These are phyloP conservation scores for Flueggea neowawraea DNA, from an alignment of 441 rosid species.

Conservation along the genomic window DNA sequence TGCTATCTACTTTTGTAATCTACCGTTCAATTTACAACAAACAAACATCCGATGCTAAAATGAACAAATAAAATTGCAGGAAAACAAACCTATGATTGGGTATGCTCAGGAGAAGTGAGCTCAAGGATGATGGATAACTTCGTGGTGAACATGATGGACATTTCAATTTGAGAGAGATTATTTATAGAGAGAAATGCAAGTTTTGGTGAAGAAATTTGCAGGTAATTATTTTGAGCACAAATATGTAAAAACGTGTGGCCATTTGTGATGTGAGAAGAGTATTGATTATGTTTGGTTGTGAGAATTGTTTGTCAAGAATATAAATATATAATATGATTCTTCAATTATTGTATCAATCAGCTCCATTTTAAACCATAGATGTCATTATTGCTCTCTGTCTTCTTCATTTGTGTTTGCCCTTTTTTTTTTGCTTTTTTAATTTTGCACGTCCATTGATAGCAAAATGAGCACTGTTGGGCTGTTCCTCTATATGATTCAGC, in stretches of 20 bases:
- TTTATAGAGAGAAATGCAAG: neutral
- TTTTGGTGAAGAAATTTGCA: constrained; percentile 2
- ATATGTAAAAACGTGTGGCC: neutral
- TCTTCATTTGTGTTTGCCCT: no score
- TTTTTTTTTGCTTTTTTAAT: no score
- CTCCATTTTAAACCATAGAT: no score
- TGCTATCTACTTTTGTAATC: neutral
- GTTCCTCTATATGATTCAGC: no score
- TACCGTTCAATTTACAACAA: no score
- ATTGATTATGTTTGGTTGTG: neutral
- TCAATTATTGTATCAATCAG: no score
- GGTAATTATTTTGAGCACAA: neutral
- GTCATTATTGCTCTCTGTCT: no score
- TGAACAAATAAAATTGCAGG: constrained; percentile 14
- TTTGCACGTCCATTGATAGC: no score
- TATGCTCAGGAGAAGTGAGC: constrained; percentile 27
- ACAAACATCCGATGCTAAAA: no score
- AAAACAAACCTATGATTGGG: constrained; percentile 10
- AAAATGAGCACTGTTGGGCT: no score
- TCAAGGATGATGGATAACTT: constrained; percentile 47
- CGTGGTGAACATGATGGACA: constrained; percentile 30
- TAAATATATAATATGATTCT: no score
- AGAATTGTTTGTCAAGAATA: neutral
- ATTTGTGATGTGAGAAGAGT: neutral
- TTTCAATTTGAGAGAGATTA: constrained; percentile 20